Base-by-base conservation (phyloP, 345 rosid genomes). In the Pugionium dolabratum region DNA sequence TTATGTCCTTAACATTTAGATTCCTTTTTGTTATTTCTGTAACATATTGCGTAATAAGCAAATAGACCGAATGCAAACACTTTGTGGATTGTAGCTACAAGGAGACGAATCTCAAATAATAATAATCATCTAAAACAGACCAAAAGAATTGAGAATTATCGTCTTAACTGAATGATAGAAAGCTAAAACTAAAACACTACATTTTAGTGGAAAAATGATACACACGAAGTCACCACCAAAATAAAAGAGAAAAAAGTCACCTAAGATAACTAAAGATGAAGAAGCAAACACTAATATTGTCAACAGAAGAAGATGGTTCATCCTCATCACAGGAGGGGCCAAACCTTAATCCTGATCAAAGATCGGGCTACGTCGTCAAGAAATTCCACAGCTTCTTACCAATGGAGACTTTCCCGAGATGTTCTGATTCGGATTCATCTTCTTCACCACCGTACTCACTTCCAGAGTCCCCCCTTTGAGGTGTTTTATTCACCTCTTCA, bases 361-460 rank as follows among this genome's bases (percentile, higher is more conserved):
- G 59, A 32, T 58, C 32, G 9, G 43, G 49, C 72, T 72, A 94
- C 5, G 95, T 88, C 11, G 97, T 90, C 76, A 90, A 79, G 77
- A 94, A 88, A 31, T 82, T 85, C 99, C 99, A 94, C 0, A 90
- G 85, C 85, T 90, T 94, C 86, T 90, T 94, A 50, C 92, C 88
- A 2, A 94, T 72, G 4, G 99, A 90, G 47, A 5, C 88, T 69
- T 90, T 88, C 28, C 95, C 95, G 0, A 91, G 95, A 72, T 82
- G 96, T 77, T 78, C 82, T 8, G 59, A 53, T 60, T 88, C 95
- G 4, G 80, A 82, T 8, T 80, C 88, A 11, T 82, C 82, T 0
- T 76, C 81, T 5, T 76, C 89, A 8, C 75, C 88, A n/a, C 66
- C 86, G 9, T 73, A 81, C 5, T 69, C 81, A 3, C 37, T 79